A percentile compares a stretch with the other conserved stretches of the same genome.
Evolutionary conservation across 768 basidiomycete species (phyloP).

Genomic region (Cubamyces lactineus): DNA sequence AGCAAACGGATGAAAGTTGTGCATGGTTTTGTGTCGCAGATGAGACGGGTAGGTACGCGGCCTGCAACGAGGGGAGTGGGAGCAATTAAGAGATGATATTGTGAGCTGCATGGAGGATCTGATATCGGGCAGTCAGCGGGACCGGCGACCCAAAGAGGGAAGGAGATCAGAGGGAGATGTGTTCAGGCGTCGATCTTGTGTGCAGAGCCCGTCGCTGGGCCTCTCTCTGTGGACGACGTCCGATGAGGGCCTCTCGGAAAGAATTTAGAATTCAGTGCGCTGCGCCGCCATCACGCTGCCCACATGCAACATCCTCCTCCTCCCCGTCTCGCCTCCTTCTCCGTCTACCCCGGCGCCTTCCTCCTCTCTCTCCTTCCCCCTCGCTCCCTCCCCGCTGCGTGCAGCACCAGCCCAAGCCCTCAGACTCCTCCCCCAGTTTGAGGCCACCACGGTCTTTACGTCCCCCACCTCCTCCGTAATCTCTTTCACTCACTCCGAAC

Average conservation of each 20-base stretch:
- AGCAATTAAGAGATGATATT: neutral
- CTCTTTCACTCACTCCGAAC: neutral
- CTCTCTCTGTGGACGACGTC: neutral
- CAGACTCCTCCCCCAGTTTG: slow-evolving; percentile 4
- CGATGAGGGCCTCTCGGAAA: neutral
- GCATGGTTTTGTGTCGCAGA: no score
- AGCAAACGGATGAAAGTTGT: no score
- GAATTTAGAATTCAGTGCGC: slow-evolving; percentile 6
- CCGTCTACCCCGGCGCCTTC: neutral
- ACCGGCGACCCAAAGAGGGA: slow-evolving; percentile 2
- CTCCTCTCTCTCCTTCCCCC: slow-evolving; percentile 17
- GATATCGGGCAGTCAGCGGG: slow-evolving; percentile 4
- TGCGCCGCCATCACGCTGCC: slow-evolving; percentile 8
- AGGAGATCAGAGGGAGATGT: slow-evolving; percentile 1
- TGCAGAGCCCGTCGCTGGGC: neutral
- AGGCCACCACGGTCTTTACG: slow-evolving; percentile 23
- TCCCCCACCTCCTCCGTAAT: neutral
- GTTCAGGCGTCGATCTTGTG: slow-evolving; percentile 6
- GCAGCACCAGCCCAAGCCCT: slow-evolving; percentile 3
- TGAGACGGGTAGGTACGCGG: neutral
- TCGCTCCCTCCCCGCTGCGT: slow-evolving; percentile 5
- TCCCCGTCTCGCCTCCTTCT: neutral
- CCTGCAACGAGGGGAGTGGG: neutral
- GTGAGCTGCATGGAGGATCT: neutral
- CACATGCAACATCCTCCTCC: slow-evolving; percentile 11